phyloP scores from a whole-genome alignment of 306 rosid genomes.

The Cucurbita pepo region DNA sequence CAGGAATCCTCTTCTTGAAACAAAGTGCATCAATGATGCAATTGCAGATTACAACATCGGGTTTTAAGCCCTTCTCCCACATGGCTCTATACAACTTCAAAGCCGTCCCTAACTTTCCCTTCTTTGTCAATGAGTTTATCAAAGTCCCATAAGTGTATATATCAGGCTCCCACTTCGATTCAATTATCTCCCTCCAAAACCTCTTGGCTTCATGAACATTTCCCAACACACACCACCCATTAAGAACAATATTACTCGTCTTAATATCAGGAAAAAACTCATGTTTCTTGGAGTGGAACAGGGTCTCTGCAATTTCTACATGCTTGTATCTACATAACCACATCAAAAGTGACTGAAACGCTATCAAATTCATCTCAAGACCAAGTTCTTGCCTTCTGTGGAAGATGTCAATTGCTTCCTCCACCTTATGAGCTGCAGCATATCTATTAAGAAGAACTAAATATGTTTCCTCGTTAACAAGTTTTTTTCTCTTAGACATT shows the following conservation, averaged over 20 bases:
- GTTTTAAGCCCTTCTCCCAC: slow-evolving; percentile 45
- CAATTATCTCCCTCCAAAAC: slow-evolving; percentile 54
- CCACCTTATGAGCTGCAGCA: slow-evolving; percentile 52
- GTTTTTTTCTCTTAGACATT: slow-evolving; percentile 39
- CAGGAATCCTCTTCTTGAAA: slow-evolving; percentile 81
- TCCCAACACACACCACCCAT: slow-evolving; percentile 76
- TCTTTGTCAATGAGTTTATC: slow-evolving; percentile 58
- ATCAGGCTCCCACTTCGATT: slow-evolving; percentile 49
- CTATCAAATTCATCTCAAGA: slow-evolving; percentile 18
- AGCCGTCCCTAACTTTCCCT: slow-evolving; percentile 59
- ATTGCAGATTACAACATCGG: slow-evolving; percentile 52
- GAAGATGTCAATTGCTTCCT: slow-evolving; percentile 39
- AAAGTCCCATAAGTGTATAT: slow-evolving; percentile 38
- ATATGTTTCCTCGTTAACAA: slow-evolving; percentile 28
- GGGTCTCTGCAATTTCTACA: slow-evolving; percentile 57
- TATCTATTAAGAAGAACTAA: slow-evolving; percentile 31
- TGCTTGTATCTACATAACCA: slow-evolving; percentile 65
- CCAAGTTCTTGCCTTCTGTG: slow-evolving; percentile 34
- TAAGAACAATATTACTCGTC: slow-evolving; percentile 56
- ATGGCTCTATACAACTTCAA: slow-evolving; percentile 44
- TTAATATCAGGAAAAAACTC: slow-evolving; percentile 36
- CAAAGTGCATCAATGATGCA: slow-evolving; percentile 64
- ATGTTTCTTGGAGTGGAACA: slow-evolving; percentile 28
- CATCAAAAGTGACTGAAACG: slow-evolving; percentile 48
- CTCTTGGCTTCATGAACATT: slow-evolving; percentile 55